phyloP scores from a whole-genome alignment of 768 basidiomycete genomes.

The Suillus hirtellus region DNA sequence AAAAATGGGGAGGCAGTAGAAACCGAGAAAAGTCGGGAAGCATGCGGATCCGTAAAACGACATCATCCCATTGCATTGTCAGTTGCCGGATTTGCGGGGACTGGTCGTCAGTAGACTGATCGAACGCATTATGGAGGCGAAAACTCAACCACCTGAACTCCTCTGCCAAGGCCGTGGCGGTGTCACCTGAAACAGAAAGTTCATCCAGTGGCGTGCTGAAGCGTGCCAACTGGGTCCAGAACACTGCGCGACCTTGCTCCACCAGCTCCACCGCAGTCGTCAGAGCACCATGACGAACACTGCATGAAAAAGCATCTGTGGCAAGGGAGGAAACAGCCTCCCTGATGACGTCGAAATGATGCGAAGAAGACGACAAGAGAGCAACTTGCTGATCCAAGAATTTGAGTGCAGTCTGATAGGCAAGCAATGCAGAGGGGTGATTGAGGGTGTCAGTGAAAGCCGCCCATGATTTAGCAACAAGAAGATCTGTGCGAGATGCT shows the following conservation, averaged over 20 bases:
- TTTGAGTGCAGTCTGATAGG: background rate
- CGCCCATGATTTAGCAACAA: background rate
- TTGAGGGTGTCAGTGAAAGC: background rate
- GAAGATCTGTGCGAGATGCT: background rate
- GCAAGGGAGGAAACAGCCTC: background rate
- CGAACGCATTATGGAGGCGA: too few relatives aligned
- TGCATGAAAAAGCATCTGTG: background rate
- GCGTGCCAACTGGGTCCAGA: conserved; percentile 32
- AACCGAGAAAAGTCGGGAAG: too few relatives aligned
- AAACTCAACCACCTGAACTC: background rate
- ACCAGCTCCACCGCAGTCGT: background rate
- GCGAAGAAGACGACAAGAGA: background rate
- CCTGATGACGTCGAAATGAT: background rate
- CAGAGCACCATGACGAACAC: background rate
- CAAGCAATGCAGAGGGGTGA: background rate
- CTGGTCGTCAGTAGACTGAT: too few relatives aligned
- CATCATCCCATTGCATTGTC: too few relatives aligned
- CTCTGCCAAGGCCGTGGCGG: background rate
- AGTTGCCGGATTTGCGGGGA: too few relatives aligned
- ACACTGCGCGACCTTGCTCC: conserved; percentile 28
- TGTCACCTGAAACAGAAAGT: background rate
- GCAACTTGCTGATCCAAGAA: background rate
- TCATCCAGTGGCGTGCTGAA: conserved; percentile 27
- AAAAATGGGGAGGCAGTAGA: too few relatives aligned
- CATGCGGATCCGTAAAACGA: too few relatives aligned